These are phyloP conservation scores for Fusarium miscanthi DNA, from an alignment of 2,329 filamentous ascomycete genomes.

Conservation along the genomic window DNA sequence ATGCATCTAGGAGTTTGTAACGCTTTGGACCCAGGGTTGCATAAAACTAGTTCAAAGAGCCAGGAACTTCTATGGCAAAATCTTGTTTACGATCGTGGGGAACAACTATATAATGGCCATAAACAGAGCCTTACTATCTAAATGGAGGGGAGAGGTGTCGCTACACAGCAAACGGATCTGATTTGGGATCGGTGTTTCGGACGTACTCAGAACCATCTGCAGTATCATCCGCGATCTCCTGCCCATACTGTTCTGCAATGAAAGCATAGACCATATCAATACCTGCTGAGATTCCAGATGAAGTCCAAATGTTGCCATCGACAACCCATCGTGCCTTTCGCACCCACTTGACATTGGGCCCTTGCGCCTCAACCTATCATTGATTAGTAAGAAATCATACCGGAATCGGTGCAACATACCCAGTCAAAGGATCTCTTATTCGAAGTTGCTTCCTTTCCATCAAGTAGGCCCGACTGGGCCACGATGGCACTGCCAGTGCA, in stretches of 20 bases:
- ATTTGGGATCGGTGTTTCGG: constrained; percentile 59
- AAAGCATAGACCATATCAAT: constrained; percentile 54
- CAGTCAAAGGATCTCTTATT: constrained; percentile 66
- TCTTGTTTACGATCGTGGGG: too few relatives aligned
- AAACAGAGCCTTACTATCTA: background rate
- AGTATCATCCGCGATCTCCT: constrained; percentile 59
- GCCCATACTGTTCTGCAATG: constrained; percentile 57
- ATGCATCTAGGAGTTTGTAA: background rate
- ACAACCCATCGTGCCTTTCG: constrained; percentile 68
- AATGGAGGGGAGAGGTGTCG: too few relatives aligned
- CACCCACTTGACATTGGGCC: constrained; percentile 64
- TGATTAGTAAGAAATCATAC: background rate
- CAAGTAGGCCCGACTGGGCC: constrained; percentile 65
- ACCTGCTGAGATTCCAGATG: constrained; percentile 64
- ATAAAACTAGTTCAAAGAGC: background rate
- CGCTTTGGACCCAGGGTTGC: background rate
- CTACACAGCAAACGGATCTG: constrained; percentile 65
- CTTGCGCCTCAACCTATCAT: constrained; percentile 50
- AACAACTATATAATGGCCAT: background rate
- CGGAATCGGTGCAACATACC: background rate
- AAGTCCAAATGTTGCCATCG: constrained; percentile 71
- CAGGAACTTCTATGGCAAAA: background rate
- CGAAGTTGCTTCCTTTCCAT: constrained; percentile 67
- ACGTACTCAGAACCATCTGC: constrained; percentile 68
- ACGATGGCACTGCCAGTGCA: constrained; percentile 69